Evolutionary conservation across 2,329 filamentous ascomycete species (phyloP).

Genomic region (Colletotrichum aenigma): DNA sequence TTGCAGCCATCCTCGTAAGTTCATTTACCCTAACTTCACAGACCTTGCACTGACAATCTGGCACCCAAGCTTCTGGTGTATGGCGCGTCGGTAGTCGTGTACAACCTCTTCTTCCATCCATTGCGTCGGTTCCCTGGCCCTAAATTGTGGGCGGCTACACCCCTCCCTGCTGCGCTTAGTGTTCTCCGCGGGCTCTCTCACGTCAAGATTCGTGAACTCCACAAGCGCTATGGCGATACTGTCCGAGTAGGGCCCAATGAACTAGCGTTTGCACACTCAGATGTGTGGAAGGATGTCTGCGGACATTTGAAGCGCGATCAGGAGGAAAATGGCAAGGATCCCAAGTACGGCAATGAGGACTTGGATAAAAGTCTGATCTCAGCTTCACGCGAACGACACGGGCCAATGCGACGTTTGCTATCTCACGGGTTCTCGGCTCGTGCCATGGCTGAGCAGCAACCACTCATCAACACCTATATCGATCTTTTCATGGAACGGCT

Average conservation of each 20-base stretch:
- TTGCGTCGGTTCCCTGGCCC: constrained; percentile 34
- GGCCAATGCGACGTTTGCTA: constrained; percentile 23
- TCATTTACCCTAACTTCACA: not conserved
- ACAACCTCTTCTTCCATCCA: constrained; percentile 37
- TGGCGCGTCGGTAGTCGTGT: constrained; percentile 13
- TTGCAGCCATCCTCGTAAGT: not conserved
- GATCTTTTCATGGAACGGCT: constrained; percentile 35
- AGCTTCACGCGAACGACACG: constrained; percentile 18
- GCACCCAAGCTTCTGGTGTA: not conserved
- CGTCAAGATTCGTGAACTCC: not conserved
- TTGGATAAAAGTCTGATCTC: not conserved
- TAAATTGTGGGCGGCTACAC: not conserved
- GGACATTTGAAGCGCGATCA: constrained; percentile 21
- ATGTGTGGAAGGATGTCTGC: constrained; percentile 45
- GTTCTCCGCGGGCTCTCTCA: not conserved
- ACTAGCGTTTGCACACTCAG: constrained; percentile 37
- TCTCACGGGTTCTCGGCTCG: constrained; percentile 31
- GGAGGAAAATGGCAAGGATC: not conserved
- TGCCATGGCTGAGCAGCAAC: constrained; percentile 33
- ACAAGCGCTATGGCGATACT: constrained; percentile 31
- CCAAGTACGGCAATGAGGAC: not conserved
- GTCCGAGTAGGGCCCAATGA: constrained; percentile 43
- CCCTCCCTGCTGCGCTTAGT: not conserved
- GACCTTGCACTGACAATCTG: not conserved
- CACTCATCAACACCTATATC: constrained; percentile 28